These are phyloP conservation scores for Ophiocordyceps camponoti-floridani DNA, from an alignment of 2,329 filamentous ascomycete species.

Conservation along the genomic window DNA sequence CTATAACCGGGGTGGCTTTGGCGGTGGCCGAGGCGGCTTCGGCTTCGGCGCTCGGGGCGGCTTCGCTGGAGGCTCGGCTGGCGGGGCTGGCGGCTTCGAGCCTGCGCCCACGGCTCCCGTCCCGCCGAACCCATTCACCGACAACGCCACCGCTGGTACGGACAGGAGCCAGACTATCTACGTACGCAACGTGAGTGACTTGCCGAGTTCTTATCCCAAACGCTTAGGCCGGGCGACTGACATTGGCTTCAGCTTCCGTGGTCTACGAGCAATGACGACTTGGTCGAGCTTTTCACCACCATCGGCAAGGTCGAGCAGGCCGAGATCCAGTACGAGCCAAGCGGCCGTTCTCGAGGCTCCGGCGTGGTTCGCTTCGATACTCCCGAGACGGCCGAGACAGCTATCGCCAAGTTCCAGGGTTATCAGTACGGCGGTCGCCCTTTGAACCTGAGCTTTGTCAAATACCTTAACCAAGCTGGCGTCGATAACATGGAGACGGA, in stretches of 20 bases:
- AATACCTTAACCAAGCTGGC: slow-evolving; percentile 59
- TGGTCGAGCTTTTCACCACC: slow-evolving; percentile 90
- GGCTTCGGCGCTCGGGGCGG: slow-evolving; percentile 31
- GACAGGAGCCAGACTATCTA: slow-evolving; percentile 77
- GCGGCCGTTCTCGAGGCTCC: slow-evolving; percentile 83
- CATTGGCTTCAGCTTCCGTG: slow-evolving; percentile 57
- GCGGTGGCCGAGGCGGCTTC: slow-evolving; percentile 13
- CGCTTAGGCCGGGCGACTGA: slow-evolving; percentile 3
- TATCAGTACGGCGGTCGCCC: slow-evolving; percentile 95
- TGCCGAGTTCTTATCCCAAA: not conserved
- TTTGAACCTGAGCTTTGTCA: slow-evolving; percentile 83
- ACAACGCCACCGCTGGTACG: slow-evolving; percentile 72
- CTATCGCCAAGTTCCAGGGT: slow-evolving; percentile 92
- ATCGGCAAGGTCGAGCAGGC: slow-evolving; percentile 96
- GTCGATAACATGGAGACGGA: slow-evolving; percentile 71
- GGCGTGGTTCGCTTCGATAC: slow-evolving; percentile 92
- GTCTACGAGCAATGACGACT: slow-evolving; percentile 97
- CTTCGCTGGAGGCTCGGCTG: slow-evolving; percentile 20
- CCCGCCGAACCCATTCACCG: slow-evolving; percentile 81
- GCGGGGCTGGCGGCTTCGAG: slow-evolving; percentile 23
- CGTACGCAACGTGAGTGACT: slow-evolving; percentile 73
- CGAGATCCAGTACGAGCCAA: slow-evolving; percentile 98
- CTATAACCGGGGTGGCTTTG: slow-evolving; percentile 19
- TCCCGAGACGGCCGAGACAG: slow-evolving; percentile 71
- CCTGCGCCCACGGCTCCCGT: slow-evolving; percentile 27